These are phyloP conservation scores for Dryadomyces quercus-mongolicae DNA, from an alignment of 2,329 filamentous ascomycete species.

Conservation along the genomic window DNA sequence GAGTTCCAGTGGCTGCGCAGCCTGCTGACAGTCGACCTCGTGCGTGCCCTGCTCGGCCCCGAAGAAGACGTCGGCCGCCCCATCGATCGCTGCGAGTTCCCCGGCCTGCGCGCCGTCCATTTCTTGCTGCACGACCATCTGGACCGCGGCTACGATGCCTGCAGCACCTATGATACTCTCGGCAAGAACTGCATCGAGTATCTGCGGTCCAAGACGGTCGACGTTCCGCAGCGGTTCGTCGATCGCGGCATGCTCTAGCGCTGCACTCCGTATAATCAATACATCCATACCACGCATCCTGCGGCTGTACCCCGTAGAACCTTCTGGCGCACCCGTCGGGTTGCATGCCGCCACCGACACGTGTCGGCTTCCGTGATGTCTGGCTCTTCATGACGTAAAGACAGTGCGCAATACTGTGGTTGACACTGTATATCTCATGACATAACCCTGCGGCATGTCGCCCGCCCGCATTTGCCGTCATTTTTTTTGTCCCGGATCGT, in stretches of 20 bases:
- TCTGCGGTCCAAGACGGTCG: background rate
- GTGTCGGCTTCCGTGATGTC: too few species aligned
- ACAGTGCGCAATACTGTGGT: too few species aligned
- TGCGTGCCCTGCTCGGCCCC: constrained; percentile 11
- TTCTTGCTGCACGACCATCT: constrained; percentile 32
- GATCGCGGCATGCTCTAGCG: too few species aligned
- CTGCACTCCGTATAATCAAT: too few species aligned
- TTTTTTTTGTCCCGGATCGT: too few species aligned
- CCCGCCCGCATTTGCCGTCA: too few species aligned
- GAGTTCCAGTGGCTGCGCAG: constrained; percentile 27
- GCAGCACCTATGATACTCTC: constrained; percentile 29
- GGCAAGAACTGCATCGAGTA: constrained; percentile 35
- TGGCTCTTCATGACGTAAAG: too few species aligned
- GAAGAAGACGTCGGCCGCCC: constrained; percentile 12
- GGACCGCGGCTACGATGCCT: constrained; percentile 29
- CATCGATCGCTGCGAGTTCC: constrained; percentile 11
- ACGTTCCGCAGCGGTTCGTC: background rate
- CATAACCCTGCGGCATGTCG: background rate
- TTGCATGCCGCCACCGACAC: too few species aligned
- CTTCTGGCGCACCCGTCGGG: too few species aligned
- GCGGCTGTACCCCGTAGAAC: too few species aligned
- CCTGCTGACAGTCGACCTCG: constrained; percentile 19
- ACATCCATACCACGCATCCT: too few species aligned
- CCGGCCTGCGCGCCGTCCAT: constrained; percentile 15
- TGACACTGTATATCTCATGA: too few species aligned